Evolutionary conservation across 169 alveolate species (phyloP).

Genomic region (Condylostoma magnum): DNA sequence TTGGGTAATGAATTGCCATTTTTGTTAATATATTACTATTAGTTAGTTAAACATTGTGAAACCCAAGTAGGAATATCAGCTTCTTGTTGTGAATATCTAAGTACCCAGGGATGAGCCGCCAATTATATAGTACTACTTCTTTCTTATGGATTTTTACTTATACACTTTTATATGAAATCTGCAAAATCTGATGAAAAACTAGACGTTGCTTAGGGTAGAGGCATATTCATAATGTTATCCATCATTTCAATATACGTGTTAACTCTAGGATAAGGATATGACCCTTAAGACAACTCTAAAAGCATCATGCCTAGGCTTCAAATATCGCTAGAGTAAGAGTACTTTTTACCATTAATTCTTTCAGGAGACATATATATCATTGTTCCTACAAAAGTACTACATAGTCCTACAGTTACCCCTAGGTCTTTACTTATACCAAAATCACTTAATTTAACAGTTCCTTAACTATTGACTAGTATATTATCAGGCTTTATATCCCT

Average conservation of each 20-base stretch:
- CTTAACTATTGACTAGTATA: constrained; percentile 67
- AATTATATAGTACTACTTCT: constrained; percentile 46
- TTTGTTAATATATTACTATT: neutral
- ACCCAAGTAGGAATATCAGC: constrained; percentile 36
- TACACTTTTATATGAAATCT: constrained; percentile 38
- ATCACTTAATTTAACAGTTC: constrained; percentile 85
- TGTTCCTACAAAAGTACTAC: constrained; percentile 84
- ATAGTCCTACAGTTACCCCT: constrained; percentile 62
- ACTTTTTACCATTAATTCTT: constrained; percentile 75
- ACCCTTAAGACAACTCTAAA: constrained; percentile 80
- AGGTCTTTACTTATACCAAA: constrained; percentile 86
- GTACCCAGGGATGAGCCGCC: constrained; percentile 64
- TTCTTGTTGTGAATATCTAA: constrained; percentile 22
- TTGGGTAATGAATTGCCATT: too few relatives aligned
- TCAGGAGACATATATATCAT: constrained; percentile 85
- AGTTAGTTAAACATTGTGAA: neutral
- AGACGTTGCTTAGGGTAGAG: constrained; percentile 24
- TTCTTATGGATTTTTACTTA: constrained; percentile 52
- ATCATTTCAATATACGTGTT: constrained; percentile 41
- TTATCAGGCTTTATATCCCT: constrained; percentile 90
- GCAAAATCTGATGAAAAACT: constrained; percentile 25
- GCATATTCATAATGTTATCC: constrained; percentile 25
- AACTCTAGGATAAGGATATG: constrained; percentile 65
- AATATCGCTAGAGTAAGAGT: constrained; percentile 78
- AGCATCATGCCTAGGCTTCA: constrained; percentile 84